Conservation (phyloP, 176 grass and related monocot genomes). For the Triticum urartu region DNA sequence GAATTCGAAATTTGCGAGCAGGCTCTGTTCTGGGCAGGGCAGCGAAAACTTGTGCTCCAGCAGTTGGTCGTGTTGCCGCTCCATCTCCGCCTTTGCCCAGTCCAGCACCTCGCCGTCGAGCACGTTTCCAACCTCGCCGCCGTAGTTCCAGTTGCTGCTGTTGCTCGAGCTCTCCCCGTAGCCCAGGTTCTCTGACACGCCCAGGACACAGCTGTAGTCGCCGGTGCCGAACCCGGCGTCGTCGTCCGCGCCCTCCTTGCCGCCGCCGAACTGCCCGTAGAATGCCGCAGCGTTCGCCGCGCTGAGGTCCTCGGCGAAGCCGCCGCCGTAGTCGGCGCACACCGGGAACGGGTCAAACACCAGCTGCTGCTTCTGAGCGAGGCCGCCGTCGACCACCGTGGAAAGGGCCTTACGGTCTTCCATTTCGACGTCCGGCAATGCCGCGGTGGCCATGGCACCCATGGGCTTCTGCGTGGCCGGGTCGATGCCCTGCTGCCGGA, state of each 20-base stretch:
- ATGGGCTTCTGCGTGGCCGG: not conserved
- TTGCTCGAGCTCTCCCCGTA: conserved; percentile 75
- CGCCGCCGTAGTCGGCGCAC: conserved; percentile 34
- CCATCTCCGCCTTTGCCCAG: not conserved
- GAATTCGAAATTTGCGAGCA: conserved; percentile 54
- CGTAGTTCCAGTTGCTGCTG: conserved; percentile 70
- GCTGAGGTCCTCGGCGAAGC: conserved; percentile 27
- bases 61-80: conserved; percentile 3
- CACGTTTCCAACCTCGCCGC: conserved; percentile 38
- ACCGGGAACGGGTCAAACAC: conserved; percentile 74
- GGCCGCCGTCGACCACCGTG: not conserved
- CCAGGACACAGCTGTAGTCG: conserved; percentile 66
- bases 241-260: not conserved
- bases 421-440: not conserved
- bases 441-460: not conserved
- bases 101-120: conserved; percentile 40
- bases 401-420: conserved; percentile 15
- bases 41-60: conserved; percentile 55
- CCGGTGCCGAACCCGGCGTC: conserved; percentile 27
- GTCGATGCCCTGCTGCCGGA: not conserved
- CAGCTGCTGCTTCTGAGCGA: not conserved
- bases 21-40: conserved; percentile 56
- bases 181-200: conserved; percentile 63
- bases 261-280: conserved; percentile 12
- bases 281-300: conserved; percentile 2